Conservation (phyloP, 2,329 filamentous ascomycete genomes). For the Microcera coccophila region DNA sequence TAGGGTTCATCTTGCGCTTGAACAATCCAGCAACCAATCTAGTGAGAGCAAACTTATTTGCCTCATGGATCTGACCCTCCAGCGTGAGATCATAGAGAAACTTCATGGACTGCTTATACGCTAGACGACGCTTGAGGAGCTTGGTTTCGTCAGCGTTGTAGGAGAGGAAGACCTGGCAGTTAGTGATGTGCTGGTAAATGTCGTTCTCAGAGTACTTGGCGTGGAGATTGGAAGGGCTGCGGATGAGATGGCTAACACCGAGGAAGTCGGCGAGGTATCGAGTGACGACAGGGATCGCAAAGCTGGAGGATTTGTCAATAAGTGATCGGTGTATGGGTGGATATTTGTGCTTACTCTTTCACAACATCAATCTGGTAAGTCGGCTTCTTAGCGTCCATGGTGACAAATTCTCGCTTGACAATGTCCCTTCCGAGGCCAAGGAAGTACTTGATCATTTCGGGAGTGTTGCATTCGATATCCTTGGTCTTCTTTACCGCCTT, state of each 20-base stretch:
- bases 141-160: constrained; percentile 25
- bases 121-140: constrained; percentile 16
- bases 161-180: constrained; percentile 22
- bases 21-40: neutral
- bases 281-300: constrained; percentile 21
- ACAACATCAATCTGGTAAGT: constrained; percentile 17
- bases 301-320: constrained; percentile 8
- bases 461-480: neutral
- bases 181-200: constrained; percentile 25
- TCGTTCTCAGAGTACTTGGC: constrained; percentile 17
- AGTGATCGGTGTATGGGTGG: neutral
- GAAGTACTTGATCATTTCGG: constrained; percentile 4
- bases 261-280: constrained; percentile 22
- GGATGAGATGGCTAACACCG: constrained; percentile 15
- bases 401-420: constrained; percentile 12
- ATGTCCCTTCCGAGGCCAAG: constrained; percentile 10
- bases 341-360: constrained; percentile 14
- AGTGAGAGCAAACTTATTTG: constrained; percentile 9
- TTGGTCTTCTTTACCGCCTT: neutral
- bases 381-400: constrained; percentile 5
- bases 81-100: constrained; percentile 11
- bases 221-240: constrained; percentile 2
- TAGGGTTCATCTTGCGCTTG: constrained; percentile 7
- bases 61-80: constrained; percentile 13
- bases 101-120: constrained; percentile 17